These are phyloP conservation scores for Fusarium heterosporum DNA, from an alignment of 2,329 filamentous ascomycete species.

Conservation along the genomic window DNA sequence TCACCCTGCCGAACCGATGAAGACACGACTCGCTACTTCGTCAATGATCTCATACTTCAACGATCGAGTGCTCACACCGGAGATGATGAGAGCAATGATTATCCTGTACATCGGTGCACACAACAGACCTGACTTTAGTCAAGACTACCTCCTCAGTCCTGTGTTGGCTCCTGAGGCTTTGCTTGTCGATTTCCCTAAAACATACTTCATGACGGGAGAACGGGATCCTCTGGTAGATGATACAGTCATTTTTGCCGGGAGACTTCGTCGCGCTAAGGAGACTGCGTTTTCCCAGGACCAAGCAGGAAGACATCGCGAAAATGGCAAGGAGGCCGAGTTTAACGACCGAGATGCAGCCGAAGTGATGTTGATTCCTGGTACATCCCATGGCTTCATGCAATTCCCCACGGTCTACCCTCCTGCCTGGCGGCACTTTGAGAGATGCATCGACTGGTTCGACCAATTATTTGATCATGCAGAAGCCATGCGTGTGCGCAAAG, in stretches of 20 bases:
- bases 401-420: conserved; percentile 90
- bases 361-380: conserved; percentile 85
- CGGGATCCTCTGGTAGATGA: conserved; percentile 96
- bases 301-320: conserved; percentile 5
- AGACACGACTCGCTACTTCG: conserved; percentile 90
- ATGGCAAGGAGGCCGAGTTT: conserved; percentile 48
- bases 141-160: conserved; percentile 90
- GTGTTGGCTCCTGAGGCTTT: conserved; percentile 88
- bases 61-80: conserved; percentile 91
- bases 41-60: conserved; percentile 99
- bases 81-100: conserved; percentile 99
- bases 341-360: conserved; percentile 66
- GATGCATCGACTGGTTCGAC: conserved; percentile 83
- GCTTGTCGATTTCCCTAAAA: conserved; percentile 89
- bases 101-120: conserved; percentile 96
- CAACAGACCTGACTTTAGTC: conserved; percentile 90
- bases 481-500: conserved; percentile 49
- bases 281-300: conserved; percentile 50
- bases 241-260: conserved; percentile 93
- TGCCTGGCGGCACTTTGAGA: conserved; percentile 87
- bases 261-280: conserved; percentile 83
- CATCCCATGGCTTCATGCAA: conserved; percentile 93
- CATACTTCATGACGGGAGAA: conserved; percentile 93
- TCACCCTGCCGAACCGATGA: conserved; percentile 69
- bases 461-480: conserved; percentile 74